A percentile compares a stretch with the other conserved stretches of the same genome.
Evolutionary conservation across 495 filamentous ascomycete species (phyloP).

Genomic region (Hyaloscypha bicolor): DNA sequence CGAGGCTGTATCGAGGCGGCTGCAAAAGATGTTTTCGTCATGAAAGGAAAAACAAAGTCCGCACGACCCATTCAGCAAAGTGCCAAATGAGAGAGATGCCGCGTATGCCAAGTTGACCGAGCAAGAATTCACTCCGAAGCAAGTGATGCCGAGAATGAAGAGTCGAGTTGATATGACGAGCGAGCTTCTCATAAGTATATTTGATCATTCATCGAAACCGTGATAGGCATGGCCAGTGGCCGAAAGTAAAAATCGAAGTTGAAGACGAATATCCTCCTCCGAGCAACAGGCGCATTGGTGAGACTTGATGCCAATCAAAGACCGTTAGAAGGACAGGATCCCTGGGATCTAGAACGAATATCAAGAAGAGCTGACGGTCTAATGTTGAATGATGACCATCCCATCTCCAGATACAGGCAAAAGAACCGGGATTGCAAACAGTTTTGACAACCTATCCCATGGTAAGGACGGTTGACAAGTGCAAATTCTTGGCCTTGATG

Average conservation of each 20-base stretch:
- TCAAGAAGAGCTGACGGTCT: background rate
- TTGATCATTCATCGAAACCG: background rate
- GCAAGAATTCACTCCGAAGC: background rate
- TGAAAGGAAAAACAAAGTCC: background rate
- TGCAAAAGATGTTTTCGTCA: background rate
- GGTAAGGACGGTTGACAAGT: conserved; percentile 35
- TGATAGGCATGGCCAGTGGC: background rate
- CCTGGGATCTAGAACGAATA: background rate
- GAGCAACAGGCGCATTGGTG: background rate
- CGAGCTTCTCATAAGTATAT: background rate
- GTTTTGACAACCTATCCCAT: conserved; percentile 15
- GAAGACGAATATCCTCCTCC: background rate
- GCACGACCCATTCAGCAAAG: background rate
- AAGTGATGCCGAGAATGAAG: background rate
- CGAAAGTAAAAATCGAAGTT: background rate
- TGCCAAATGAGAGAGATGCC: background rate
- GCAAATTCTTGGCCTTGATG: conserved; percentile 31
- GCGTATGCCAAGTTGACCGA: background rate
- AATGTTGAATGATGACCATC: background rate
- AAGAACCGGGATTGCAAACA: background rate
- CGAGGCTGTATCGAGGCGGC: background rate
- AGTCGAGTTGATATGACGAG: background rate
- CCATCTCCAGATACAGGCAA: background rate
- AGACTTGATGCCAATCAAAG: background rate
- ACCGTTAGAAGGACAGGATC: background rate